Conservation (phyloP, 2,329 filamentous ascomycete species). For the Davidsoniella neocaledoniae region DNA sequence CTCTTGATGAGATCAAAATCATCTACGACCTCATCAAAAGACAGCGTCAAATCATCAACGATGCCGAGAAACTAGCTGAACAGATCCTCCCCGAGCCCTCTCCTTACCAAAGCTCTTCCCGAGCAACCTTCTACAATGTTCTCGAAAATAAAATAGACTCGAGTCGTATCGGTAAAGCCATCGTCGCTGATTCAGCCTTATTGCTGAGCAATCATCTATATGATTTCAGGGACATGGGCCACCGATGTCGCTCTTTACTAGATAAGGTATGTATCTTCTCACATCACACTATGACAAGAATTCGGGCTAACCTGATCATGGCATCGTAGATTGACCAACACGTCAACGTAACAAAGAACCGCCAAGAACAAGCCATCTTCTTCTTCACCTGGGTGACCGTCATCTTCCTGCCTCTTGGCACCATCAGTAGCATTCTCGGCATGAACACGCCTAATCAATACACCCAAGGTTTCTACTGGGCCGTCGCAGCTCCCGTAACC, state of each 20-base stretch:
- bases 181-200: too few relatives aligned
- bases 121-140: too few relatives aligned
- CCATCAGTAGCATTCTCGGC: slow-evolving; percentile 32
- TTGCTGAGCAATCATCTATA: background rate
- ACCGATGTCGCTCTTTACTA: background rate
- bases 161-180: background rate
- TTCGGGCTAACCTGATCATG: slow-evolving; percentile 15
- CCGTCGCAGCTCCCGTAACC: slow-evolving; percentile 29
- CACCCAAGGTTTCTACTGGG: slow-evolving; percentile 36
- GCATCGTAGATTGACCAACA: slow-evolving; percentile 15
- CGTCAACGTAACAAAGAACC: slow-evolving; percentile 25
- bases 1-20: background rate
- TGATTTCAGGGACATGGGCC: background rate
- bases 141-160: background rate
- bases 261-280: slow-evolving; percentile 21
- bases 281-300: slow-evolving; percentile 9
- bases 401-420: slow-evolving; percentile 30
- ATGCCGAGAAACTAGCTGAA: background rate
- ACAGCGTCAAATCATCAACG: background rate
- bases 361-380: slow-evolving; percentile 31
- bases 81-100: background rate
- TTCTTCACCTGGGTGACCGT: slow-evolving; percentile 34
- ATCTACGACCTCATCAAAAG: background rate
- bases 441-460: slow-evolving; percentile 36
- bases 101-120: too few relatives aligned